Evolutionary conservation across 1,284 basidiomycete species (phyloP), one percentile per base, ranked within the genome.

Genomic region (Trametes hirsuta): DNA sequence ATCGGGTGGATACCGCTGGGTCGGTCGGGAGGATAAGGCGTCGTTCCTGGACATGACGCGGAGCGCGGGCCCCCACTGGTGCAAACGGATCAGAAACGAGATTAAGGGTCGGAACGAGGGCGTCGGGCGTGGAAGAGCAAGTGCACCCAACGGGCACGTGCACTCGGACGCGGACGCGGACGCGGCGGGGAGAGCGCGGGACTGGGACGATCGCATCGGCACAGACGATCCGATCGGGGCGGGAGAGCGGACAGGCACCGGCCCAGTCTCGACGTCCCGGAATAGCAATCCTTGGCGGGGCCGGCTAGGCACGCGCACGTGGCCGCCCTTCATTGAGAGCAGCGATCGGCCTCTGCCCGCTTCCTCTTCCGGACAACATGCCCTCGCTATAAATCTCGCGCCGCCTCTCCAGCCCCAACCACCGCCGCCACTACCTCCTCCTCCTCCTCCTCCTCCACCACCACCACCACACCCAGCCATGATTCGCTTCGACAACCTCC

Each of bases 401-500:
- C 36, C 46, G 6, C 24, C 14, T 50, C 10, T 40, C 21, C 39
- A 5, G n/a, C 24, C 55, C 22, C 44, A 8, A 8, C 15, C 49
- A 14, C 34, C 44, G 6, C 11, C 30, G 10, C 21, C 42, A 18
- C 14, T 14, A 9, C 22, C 22, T 21, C 15, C n/a, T 24, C 18
- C 5, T 15, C 22, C 35, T 25, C 10, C 21, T 25, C 25, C 37
- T 34, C 35, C n/a, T n/a, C n/a, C 59, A 35, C 34, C 53, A 18
- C 47, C 18, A 34, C 21, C 45, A 30, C 36, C 37, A 47, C 30
- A 6, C 48, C 4, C 25, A 48, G 70, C 64, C 50, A 90, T 91
- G 88, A 89, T 91, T 70, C 81, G 86, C 60, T 90, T 90, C 78
- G 87, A 88, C 70, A 81, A 78, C 60, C 74, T 90, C 59, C 78